These are phyloP conservation scores for Begonia peltatifolia DNA, from an alignment of 306 rosid genomes.

Conservation along the genomic window DNA sequence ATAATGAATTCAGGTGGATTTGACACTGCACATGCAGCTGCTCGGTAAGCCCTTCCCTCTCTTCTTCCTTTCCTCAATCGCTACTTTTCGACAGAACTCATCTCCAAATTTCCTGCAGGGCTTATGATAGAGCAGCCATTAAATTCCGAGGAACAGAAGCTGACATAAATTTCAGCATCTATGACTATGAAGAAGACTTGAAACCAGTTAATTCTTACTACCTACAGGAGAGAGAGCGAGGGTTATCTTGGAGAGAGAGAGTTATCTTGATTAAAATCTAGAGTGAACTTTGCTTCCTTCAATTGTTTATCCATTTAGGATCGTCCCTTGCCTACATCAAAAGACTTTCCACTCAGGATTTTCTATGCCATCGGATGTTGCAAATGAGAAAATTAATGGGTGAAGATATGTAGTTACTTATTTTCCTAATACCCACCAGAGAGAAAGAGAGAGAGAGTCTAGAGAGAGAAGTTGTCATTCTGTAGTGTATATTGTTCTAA, in stretches of 20 bases:
- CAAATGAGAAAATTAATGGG: background rate
- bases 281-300: too few species aligned
- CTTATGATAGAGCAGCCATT: conserved; percentile 94
- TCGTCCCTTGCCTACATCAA: too few species aligned
- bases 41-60: conserved; percentile 53
- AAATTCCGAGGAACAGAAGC: conserved; percentile 92
- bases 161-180: conserved; percentile 73
- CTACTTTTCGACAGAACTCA: too few species aligned
- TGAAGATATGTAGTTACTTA: too few species aligned
- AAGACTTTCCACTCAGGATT: too few species aligned
- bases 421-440: too few species aligned
- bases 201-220: conserved; percentile 43
- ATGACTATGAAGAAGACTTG: conserved; percentile 87
- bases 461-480: too few species aligned
- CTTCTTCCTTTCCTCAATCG: background rate
- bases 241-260: too few species aligned
- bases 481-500: too few species aligned
- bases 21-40: conserved; percentile 99
- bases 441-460: too few species aligned
- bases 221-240: too few species aligned
- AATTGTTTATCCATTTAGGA: background rate
- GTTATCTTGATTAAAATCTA: too few species aligned
- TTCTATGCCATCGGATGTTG: background rate
- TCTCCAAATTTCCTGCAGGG: conserved; percentile 27
- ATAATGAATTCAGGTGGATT: conserved; percentile 61